Evolutionary conservation across 108 stramenopile genomes (phyloP).

Genomic region (Poteriospumella lacustris): DNA sequence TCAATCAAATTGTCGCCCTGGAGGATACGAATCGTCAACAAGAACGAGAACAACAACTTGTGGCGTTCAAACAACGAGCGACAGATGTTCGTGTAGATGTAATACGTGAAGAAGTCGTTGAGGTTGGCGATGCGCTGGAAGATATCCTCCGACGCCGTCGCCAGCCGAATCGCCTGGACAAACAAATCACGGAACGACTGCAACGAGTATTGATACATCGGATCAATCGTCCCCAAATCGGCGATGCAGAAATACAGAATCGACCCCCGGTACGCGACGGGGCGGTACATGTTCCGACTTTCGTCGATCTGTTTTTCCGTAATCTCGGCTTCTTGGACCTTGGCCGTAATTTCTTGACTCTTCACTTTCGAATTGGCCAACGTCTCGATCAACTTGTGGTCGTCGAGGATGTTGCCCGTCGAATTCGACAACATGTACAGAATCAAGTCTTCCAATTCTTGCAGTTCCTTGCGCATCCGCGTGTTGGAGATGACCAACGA

Average conservation of each 20-base stretch:
- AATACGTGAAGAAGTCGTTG: conserved; percentile 53
- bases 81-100: conserved; percentile 54
- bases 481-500: conserved; percentile 44
- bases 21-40: conserved; percentile 46
- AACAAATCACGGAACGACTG: conserved; percentile 56
- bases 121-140: conserved; percentile 42
- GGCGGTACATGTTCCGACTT: conserved; percentile 47
- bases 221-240: conserved; percentile 50
- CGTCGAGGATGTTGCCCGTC: conserved; percentile 58
- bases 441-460: conserved; percentile 57
- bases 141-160: conserved; percentile 33
- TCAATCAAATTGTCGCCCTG: conserved; percentile 48
- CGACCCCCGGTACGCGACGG: conserved; percentile 53
- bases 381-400: conserved; percentile 55
- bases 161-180: conserved; percentile 36
- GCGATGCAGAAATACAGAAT: conserved; percentile 58
- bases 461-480: conserved; percentile 48
- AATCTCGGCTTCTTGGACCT: conserved; percentile 54
- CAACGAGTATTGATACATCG: conserved; percentile 59
- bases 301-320: conserved; percentile 52
- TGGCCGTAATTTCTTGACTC: conserved; percentile 44
- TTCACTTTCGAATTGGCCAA: conserved; percentile 52
- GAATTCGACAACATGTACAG: conserved; percentile 52
- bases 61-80: conserved; percentile 48
- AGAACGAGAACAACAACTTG: conserved; percentile 50